Base-by-base conservation (phyloP, 768 basidiomycete species). In the Pilatotrama ljubarskyi region DNA sequence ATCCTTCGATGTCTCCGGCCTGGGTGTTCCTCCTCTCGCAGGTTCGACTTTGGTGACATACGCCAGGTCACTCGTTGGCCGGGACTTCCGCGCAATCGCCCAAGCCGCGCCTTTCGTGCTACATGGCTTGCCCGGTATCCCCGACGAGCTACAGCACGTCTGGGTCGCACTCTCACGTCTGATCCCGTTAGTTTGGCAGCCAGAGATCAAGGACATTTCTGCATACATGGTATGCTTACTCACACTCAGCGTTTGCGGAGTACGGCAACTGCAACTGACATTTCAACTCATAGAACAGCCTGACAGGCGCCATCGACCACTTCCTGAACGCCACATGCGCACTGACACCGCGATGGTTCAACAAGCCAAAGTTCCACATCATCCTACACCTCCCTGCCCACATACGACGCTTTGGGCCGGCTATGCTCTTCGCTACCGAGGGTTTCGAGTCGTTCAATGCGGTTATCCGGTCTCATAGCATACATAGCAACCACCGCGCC, bases 141-240 rank as follows among this genome's bases (percentile, higher is more conserved):
- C 74, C 3, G 6, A n/a, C 0, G 62, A 70, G 3, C 60, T 61
- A 13, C 68, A 67, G 20, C 63, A 66, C 11, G 60, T 73, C 0
- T 79, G 78, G 80, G 29, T 71, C 1, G 54, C 74, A 1, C 58
- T 80, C 0, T 70, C 25, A 2, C 68, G 59, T 10, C 64, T 81
- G 3, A 61, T 75, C 0, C 70, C 75, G 2, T 64, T 81, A 0
- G 62, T 79, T 0, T 82, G 74, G 73, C 76, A 79, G 58, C 76
- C 79, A 0, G 38, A 59, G 3, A 81, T 81, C 25, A 62, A 14
- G 2, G 22, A 60, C 26, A 2, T 60, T 1, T 14, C 42, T 17
- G 32, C 11, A 1, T 71, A 79, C 59, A 10, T 75, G 18, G 76
- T 79, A 62, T 20, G 69, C 64, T 7, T 32, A 10, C 29, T 32